Evolutionary conservation across 768 basidiomycete species (phyloP).

Genomic region (Tulasnella sp.): DNA sequence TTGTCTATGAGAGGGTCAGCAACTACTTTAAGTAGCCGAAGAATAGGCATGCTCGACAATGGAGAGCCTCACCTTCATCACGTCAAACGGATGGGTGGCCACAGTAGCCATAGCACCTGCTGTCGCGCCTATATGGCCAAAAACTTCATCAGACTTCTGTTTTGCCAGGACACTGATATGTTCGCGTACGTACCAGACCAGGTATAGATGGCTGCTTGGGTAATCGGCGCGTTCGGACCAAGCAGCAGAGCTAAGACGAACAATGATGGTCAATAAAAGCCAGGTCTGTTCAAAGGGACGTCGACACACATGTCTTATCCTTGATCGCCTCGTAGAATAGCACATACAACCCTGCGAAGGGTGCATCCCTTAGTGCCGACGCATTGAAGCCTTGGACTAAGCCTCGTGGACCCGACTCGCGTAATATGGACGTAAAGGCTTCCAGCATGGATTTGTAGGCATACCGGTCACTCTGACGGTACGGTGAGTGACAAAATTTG

Average conservation of each 20-base stretch:
- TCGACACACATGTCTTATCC: conserved; percentile 45
- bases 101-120: conserved; percentile 80
- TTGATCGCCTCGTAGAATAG: conserved; percentile 85
- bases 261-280: conserved; percentile 23
- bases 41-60: too few relatives aligned
- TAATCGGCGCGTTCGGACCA: neutral
- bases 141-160: neutral
- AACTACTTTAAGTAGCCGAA: too few relatives aligned
- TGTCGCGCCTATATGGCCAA: conserved; percentile 44
- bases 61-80: conserved; percentile 79
- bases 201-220: neutral
- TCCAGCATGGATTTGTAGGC: conserved; percentile 51
- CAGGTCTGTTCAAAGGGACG: conserved; percentile 8
- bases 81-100: conserved; percentile 86
- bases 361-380: conserved; percentile 86
- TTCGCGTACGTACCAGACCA: neutral
- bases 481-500: neutral
- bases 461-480: conserved; percentile 67
- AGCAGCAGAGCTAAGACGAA: neutral
- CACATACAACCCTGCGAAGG: conserved; percentile 85
- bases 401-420: conserved; percentile 60
- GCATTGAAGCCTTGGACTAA: conserved; percentile 78
- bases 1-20: conserved; percentile 48
- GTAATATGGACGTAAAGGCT: conserved; percentile 49
- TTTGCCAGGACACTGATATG: neutral